Conservation (phyloP, 768 basidiomycete genomes). For the Leccinum fibrillosum region DNA sequence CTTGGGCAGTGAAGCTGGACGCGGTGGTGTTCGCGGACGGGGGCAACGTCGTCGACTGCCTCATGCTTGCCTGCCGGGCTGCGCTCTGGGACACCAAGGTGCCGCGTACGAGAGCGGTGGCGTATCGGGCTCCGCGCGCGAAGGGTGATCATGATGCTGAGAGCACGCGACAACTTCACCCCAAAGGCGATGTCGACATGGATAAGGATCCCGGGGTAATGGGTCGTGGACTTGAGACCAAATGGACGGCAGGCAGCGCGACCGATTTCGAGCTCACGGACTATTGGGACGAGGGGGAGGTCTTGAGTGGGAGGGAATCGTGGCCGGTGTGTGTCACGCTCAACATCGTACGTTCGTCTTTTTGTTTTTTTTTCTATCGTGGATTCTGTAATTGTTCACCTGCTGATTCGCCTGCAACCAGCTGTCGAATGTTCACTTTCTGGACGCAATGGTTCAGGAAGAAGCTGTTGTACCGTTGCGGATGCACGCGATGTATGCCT, state of each 20-base stretch:
- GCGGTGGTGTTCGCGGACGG: slow-evolving; percentile 69
- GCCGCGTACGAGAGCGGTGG: slow-evolving; percentile 67
- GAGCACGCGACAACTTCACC: background rate
- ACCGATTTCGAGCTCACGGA: slow-evolving; percentile 86
- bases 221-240: slow-evolving; percentile 63
- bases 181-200: slow-evolving; percentile 40
- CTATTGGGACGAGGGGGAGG: slow-evolving; percentile 83
- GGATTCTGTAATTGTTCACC: background rate
- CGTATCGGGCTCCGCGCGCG: slow-evolving; percentile 49
- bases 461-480: slow-evolving; percentile 63
- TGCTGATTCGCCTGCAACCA: slow-evolving; percentile 23
- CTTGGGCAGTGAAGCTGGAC: slow-evolving; percentile 78
- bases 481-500: slow-evolving; percentile 64
- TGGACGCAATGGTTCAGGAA: slow-evolving; percentile 73
- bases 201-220: slow-evolving; percentile 34
- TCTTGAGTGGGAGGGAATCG: slow-evolving; percentile 52
- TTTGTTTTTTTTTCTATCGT: background rate
- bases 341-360: slow-evolving; percentile 56
- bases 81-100: slow-evolving; percentile 82
- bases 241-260: slow-evolving; percentile 39
- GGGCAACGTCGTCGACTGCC: slow-evolving; percentile 73
- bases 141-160: slow-evolving; percentile 24
- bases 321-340: slow-evolving; percentile 81
- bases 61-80: slow-evolving; percentile 76
- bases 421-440: slow-evolving; percentile 58